A percentile compares a stretch with the other conserved stretches of the same genome.
Conservation (phyloP, 768 basidiomycete species). For the Chalciporus piperatus region DNA sequence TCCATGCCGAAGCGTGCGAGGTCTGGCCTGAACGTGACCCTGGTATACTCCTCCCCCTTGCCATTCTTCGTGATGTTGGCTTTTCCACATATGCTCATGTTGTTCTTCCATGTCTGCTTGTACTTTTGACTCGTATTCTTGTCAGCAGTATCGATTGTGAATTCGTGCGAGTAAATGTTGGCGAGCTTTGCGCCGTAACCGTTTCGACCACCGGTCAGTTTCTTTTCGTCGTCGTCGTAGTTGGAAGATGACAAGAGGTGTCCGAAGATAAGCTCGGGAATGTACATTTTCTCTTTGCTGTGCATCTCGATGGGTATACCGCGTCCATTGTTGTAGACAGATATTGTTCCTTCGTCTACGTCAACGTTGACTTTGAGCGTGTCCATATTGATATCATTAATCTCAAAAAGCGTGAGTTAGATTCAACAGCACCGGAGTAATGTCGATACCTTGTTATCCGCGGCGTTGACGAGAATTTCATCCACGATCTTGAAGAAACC, state of each 20-base stretch:
- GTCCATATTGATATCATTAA: conserved; percentile 91
- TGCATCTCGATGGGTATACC: conserved; percentile 99
- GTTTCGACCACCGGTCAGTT: conserved; percentile 96
- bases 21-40: conserved; percentile 91
- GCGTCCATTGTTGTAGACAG: conserved; percentile 91
- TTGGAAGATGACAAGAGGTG: conserved; percentile 92
- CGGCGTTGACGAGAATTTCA: conserved; percentile 98
- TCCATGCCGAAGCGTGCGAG: conserved; percentile 91
- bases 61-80: conserved; percentile 93
- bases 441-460: conserved; percentile 90
- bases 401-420: conserved; percentile 44
- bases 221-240: conserved; percentile 99
- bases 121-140: conserved; percentile 85
- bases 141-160: conserved; percentile 94
- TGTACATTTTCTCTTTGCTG: conserved; percentile 87
- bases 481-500: conserved; percentile 99
- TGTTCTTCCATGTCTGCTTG: conserved; percentile 90
- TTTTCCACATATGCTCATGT: conserved; percentile 86
- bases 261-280: conserved; percentile 97
- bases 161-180: conserved; percentile 96
- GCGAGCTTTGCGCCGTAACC: conserved; percentile 98
- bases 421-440: neutral
- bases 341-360: conserved; percentile 78
- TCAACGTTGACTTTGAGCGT: conserved; percentile 86
- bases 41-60: conserved; percentile 87